Evolutionary conservation across 176 grass and related monocot species (phyloP), one percentile per base, ranked within the genome.

Genomic region (Guadua angustifolia): DNA sequence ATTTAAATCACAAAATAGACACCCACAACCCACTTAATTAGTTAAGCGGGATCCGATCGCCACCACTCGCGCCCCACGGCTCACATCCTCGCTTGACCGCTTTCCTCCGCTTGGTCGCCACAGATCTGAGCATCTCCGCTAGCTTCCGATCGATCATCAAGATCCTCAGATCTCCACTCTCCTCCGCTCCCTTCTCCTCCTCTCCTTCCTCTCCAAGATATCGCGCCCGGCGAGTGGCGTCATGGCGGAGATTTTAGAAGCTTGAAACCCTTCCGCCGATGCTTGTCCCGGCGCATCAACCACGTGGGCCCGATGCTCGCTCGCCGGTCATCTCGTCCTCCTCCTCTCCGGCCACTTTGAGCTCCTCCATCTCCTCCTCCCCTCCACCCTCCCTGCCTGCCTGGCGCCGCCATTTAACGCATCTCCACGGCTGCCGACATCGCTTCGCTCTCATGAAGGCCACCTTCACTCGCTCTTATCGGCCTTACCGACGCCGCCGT

Each of bases 241-340:
- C 4, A 19, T 17, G 12, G 51, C 16, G 17, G 19, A 53, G 51
- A 7, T 35, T 35, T 3, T 35, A 15, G 72, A 52, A 73, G 59
- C 40, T 70, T 66, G 61, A 52, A 75, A 32, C 24, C 71, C 49
- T 11, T 4, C 6, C 18, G n/a, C 74, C 77, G 77, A 91, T 97
- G 78, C 87, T 91, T 58, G 44, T 83, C 40, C 69, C 74, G 73
- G 87, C 87, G 89, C 47, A 88, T 89, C 84, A 97, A 89, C 66
- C 94, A 97, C 90, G 40, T 94, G 53, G 85, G 78, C 32, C 92
- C 90, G 66, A 91, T 94, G 90, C 86, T 94, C 46, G 88, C 86
- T 93, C 86, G 50, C 63, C 66, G 14, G 35, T 72, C 73, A 84
- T 94, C 78, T 96, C 32, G 49, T 94, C 18, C 66, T 94, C 44